phyloP scores from a whole-genome alignment of 768 basidiomycete genomes.

The Leccinum incarnatum region DNA sequence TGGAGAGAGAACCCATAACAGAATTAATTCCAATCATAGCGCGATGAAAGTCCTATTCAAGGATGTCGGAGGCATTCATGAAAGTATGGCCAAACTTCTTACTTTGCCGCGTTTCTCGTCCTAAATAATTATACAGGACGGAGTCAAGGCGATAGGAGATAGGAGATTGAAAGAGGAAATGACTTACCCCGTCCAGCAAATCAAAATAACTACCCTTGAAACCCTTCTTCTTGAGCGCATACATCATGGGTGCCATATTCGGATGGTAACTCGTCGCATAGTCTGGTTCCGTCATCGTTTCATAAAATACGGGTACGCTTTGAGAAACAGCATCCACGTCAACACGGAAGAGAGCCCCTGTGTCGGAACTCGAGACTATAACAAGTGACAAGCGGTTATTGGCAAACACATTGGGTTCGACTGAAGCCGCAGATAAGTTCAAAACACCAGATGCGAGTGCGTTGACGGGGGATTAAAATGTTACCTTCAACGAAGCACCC shows the following conservation, averaged over 20 bases:
- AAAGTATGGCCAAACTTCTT: background rate
- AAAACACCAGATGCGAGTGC: background rate
- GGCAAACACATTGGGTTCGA: conserved; percentile 27
- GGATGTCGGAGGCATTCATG: background rate
- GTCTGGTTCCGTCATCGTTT: conserved; percentile 24
- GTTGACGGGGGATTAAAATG: background rate
- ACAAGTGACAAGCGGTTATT: conserved; percentile 34
- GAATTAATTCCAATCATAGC: conserved; percentile 21
- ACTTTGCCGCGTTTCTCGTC: conserved; percentile 13
- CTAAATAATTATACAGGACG: conserved; percentile 1
- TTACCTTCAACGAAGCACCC: conserved; percentile 3
- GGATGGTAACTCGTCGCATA: conserved; percentile 23
- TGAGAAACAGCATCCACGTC: conserved; percentile 10
- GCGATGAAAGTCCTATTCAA: conserved; percentile 19
- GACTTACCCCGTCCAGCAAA: conserved; percentile 20
- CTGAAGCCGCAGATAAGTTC: conserved; percentile 6
- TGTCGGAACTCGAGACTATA: conserved; percentile 13
- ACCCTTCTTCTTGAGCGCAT: conserved; percentile 18
- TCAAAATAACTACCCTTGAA: conserved; percentile 20
- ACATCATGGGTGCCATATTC: conserved; percentile 20
- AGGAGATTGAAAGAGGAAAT: background rate
- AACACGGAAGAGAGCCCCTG: conserved; percentile 9
- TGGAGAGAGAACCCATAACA: conserved; percentile 23
- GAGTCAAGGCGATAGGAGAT: background rate
- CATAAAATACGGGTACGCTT: conserved; percentile 21